phyloP scores from a whole-genome alignment of 805 yeast genomes.

The Hanseniaspora hatyaiensis region DNA sequence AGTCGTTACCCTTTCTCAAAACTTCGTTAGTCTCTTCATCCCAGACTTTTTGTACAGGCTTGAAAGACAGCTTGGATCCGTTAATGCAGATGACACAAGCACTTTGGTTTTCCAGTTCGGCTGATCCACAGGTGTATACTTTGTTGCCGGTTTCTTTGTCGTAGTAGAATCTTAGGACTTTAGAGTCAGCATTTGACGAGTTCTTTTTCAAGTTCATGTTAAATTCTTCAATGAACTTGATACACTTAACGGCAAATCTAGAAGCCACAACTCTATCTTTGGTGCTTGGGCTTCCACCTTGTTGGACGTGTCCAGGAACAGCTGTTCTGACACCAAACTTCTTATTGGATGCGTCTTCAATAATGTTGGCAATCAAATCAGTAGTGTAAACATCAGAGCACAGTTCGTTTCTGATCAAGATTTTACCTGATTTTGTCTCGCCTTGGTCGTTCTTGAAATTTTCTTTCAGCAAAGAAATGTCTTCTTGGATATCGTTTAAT shows the following conservation, averaged over 20 bases:
- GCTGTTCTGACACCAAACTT: conserved; percentile 70
- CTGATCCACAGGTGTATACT: conserved; percentile 30
- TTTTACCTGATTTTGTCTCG: conserved; percentile 70
- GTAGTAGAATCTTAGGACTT: conserved; percentile 43
- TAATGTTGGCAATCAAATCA: conserved; percentile 56
- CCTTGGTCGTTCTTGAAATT: conserved; percentile 67
- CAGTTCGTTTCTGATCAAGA: conserved; percentile 69
- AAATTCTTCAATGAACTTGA: conserved; percentile 72
- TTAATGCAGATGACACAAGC: conserved; percentile 61
- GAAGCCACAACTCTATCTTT: conserved; percentile 69
- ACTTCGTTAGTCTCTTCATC: conserved; percentile 46
- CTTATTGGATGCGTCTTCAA: conserved; percentile 50
- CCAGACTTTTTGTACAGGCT: conserved; percentile 47
- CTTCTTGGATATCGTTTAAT: conserved; percentile 59
- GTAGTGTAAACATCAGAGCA: conserved; percentile 63
- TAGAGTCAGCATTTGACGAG: conserved; percentile 30
- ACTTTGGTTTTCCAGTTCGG: conserved; percentile 31
- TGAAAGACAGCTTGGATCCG: conserved; percentile 52
- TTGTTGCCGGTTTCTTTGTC: conserved; percentile 36
- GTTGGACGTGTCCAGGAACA: conserved; percentile 78
- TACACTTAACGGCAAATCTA: conserved; percentile 73
- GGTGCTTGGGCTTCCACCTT: conserved; percentile 67
- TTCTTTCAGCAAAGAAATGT: conserved; percentile 55
- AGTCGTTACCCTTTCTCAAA: conserved; percentile 52
- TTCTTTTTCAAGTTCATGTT: conserved; percentile 29